Conservation (phyloP, 1,139 yeast genomes). For the Blastobotrys illinoisensis region DNA sequence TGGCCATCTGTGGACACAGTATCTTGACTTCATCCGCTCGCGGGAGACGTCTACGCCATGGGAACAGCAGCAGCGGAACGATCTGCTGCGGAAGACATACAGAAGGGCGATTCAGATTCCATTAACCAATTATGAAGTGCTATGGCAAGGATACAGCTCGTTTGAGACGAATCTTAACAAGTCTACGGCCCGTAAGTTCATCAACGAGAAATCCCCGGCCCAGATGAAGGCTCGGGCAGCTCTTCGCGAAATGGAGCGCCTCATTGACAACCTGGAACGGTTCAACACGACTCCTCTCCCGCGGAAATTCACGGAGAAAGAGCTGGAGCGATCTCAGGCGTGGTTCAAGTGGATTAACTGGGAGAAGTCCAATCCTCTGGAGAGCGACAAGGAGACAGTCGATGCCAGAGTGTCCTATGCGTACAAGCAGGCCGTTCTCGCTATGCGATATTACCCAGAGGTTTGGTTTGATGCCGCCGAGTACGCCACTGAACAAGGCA, state of each 20-base stretch:
- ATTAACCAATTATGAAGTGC: conserved; percentile 61
- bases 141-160: conserved; percentile 75
- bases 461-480: conserved; percentile 72
- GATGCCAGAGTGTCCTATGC: conserved; percentile 65
- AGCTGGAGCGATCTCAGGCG: conserved; percentile 38
- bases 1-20: conserved; percentile 75
- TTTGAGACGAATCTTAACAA: conserved; percentile 79
- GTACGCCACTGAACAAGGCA: conserved; percentile 27
- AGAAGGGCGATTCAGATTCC: conserved; percentile 69
- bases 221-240: conserved; percentile 87
- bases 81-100: conserved; percentile 68
- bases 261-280: conserved; percentile 43
- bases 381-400: conserved; percentile 44
- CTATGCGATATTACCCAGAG: conserved; percentile 68
- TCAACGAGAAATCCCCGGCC: conserved; percentile 77
- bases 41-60: conserved; percentile 79
- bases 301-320: conserved; percentile 32
- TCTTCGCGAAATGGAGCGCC: conserved; percentile 61
- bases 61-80: conserved; percentile 83
- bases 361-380: conserved; percentile 69
- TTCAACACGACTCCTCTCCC: conserved; percentile 38
- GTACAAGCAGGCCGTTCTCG: conserved; percentile 63
- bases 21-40: conserved; percentile 67
- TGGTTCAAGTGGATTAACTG: conserved; percentile 79
- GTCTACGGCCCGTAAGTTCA: conserved; percentile 76